Base-by-base conservation (phyloP, 176 grass and related monocot genomes). In the Cymbopogon citratus region DNA sequence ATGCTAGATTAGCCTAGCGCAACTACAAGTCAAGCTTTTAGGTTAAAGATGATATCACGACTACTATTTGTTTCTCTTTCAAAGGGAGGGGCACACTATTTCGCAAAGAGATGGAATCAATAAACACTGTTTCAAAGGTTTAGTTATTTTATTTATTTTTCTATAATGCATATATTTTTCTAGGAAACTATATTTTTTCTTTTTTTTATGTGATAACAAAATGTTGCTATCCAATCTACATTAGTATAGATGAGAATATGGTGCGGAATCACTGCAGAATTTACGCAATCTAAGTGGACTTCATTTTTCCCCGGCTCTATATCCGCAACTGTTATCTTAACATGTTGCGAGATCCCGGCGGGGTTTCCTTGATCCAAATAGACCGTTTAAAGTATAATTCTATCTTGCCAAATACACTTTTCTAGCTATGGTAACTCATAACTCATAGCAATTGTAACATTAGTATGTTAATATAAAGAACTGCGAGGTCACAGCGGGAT, bases 11-110 rank as follows among this genome's bases (percentile, higher is more conserved):
- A 84, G 61, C 48, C 16, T n/a, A 0, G 45, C 38, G 9, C 75
- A 69, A 69, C 60, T 1, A 35, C 11, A 80, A 49, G 81, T 88
- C 87, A 88, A 84, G 70, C 39, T 86, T 73, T 85, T 85, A 77
- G 78, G 82, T 85, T 82, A n/a, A 52, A 14, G 43, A 4, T 56
- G 72, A 76, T 12, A 66, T 72, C 73, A 66, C 34, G 21, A 1
- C 45, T 49, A 49, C 7, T 1, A 25, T 10, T 10, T 21, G 31
- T 36, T 0, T 69, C 63, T 36, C 41, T 79, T 16, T 66, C 16
- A n/a, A 34, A 13, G 1, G 21, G 72, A 23, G 1, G 52, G 24
- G 19, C n/a, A 24, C 19, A 11, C 21, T 11, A 59, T 59, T 59
- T 59, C n/a, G n/a, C 49, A 21, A 8, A 18, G 5, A 0, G 15